Conservation (phyloP, 2,329 filamentous ascomycete species). For the Cercospora brassicicola region DNA sequence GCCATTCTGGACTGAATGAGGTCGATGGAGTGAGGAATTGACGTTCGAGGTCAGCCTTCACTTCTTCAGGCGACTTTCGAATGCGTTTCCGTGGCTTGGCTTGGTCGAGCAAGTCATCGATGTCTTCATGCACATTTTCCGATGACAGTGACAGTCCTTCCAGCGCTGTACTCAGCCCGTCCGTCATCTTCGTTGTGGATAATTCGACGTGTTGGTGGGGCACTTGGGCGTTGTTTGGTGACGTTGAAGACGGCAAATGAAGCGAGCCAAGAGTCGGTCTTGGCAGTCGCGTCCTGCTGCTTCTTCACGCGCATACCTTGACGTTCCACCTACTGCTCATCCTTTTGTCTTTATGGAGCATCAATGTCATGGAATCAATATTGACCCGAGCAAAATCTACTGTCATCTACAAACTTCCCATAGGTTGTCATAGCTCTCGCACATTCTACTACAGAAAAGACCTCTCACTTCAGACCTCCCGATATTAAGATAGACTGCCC, state of each 20-base stretch:
- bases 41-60: constrained; percentile 70
- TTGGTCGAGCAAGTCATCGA: constrained; percentile 62
- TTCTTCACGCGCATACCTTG: not conserved
- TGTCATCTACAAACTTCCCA: not conserved
- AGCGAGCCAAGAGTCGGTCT: not conserved
- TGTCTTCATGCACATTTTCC: constrained; percentile 35
- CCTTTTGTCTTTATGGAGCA: not conserved
- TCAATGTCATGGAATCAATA: not conserved
- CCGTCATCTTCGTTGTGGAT: constrained; percentile 21
- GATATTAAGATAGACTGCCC: constrained; percentile 36
- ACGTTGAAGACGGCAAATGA: constrained; percentile 6
- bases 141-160: constrained; percentile 52
- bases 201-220: not conserved
- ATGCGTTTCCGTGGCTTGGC: constrained; percentile 54
- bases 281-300: not conserved
- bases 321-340: not conserved
- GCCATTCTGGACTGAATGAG: constrained; percentile 79
- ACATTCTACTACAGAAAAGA: not conserved
- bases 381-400: not conserved
- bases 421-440: not conserved
- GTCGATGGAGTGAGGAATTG: constrained; percentile 78
- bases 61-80: constrained; percentile 57
- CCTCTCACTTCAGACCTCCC: constrained; percentile 34
- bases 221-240: not conserved
- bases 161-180: constrained; percentile 51